Conservation (phyloP, 129 eudicot genomes). For the Mikania micrantha region DNA sequence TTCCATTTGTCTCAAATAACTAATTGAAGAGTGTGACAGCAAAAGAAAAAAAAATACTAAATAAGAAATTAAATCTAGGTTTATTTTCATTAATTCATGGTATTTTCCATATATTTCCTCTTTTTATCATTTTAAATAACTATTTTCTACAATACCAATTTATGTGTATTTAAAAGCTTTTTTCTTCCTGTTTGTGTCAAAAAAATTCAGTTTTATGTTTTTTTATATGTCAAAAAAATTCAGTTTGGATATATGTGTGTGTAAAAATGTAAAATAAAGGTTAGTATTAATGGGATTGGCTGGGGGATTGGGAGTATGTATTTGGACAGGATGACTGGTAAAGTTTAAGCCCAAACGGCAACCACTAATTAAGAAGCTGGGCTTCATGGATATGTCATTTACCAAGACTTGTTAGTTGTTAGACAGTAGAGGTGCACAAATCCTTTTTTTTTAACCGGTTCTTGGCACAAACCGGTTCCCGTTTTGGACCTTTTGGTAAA, state of each 20-base stretch:
- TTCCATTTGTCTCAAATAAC: slow-evolving; percentile 23
- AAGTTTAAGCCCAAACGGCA: slow-evolving; percentile 29
- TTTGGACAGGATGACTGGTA: too few species aligned
- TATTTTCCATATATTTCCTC: background rate
- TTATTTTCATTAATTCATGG: background rate
- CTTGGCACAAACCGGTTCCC: too few species aligned
- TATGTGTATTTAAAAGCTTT: background rate
- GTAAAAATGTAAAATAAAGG: background rate
- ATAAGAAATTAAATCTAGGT: background rate
- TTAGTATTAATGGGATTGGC: background rate
- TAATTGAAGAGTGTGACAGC: slow-evolving; percentile 15
- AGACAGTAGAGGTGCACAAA: too few species aligned
- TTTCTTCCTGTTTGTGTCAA: background rate
- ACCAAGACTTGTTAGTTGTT: too few species aligned
- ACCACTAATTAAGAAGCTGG: slow-evolving; percentile 9
- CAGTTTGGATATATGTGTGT: too few species aligned
- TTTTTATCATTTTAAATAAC: background rate
- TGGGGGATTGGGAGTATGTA: too few species aligned
- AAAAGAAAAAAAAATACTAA: background rate
- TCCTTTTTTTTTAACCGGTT: too few species aligned
- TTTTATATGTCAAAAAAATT: too few species aligned
- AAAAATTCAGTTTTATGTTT: background rate
- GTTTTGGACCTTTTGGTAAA: too few species aligned
- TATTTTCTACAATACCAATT: background rate
- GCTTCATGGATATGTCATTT: slow-evolving; percentile 13